Base-by-base conservation (phyloP, 805 yeast species). In the Cyberlindnera mycetangii region DNA sequence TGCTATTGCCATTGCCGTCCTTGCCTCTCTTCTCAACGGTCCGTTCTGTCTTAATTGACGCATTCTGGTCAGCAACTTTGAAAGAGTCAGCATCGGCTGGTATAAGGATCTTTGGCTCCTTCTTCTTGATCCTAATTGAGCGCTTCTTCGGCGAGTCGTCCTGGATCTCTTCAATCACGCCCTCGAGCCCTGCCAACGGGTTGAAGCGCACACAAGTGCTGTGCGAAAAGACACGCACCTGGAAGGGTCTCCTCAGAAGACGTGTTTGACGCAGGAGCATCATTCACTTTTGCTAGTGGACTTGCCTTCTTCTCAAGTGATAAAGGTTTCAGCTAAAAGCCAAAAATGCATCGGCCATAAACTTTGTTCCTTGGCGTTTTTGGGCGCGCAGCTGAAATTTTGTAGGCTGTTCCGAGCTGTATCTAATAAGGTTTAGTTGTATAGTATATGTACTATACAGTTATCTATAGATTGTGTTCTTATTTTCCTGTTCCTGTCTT, bases 161-260 rank as follows among this genome's bases (percentile, higher is more conserved):
- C 37, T 44, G 41, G 16, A 56, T 39, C 32, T 58, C 63, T 20
- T 59, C 61, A 2, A 59, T 20, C n/a, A 59, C 32, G 3, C 56
- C 52, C 34, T 56, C 61, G 9, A 59, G 45, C 1, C 59, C 57
- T 2, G 51, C 25, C 9, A 59, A 32, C 8, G 62, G 63, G 42
- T 58, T 58, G 32, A 58, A 39, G 7, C 45, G 34, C 9, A 5
- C 10, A 16, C 6, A 14, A 5, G 33, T 21, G 5, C 25, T 27
- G 24, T 16, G 16, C 5, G 34, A 19, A 7, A 30, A 30, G 28
- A 6, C 16, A 19, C 34, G 28, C 16, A 3, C 19, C 21, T 20
- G 15, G 19, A 32, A 8, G n/a, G 6, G 21, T 22, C 21, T 15
- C n/a, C 7, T 16, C 7, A 16, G 4, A 11, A 18, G 5, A 10